Base-by-base conservation (phyloP, 768 basidiomycete genomes). In the Russula olivacea region DNA sequence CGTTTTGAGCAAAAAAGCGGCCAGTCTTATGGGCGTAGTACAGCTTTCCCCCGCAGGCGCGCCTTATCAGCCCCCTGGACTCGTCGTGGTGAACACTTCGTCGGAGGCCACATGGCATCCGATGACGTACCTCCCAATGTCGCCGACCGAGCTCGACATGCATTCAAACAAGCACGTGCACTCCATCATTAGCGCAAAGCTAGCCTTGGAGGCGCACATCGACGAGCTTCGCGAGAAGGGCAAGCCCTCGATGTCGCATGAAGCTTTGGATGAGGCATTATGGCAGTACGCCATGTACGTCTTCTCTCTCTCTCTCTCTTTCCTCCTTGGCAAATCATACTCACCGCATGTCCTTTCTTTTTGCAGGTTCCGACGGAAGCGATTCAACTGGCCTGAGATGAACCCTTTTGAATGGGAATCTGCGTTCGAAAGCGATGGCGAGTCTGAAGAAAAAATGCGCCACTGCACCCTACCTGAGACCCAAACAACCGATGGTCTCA, bases 111-210 rank as follows among this genome's bases (percentile, higher is more conserved):
- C 12, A 34, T 65, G 47, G 38, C 81, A 76, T 78, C 84, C 81
- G 8, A 74, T 78, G 28, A 82, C 80, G 7, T 87, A 86, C 71
- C 75, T 89, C 51, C 80, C 85, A 1, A 74, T 86, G 67, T 59
- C 77, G 0, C 78, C 87, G 25, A 69, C 72, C 3, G 87, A 88
- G 69, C 75, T 90, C 38, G 88, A 90, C 74, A 84, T 87, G 83
- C 85, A 89, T 68, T 79, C 83, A n/a, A 85, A 83, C 74, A 87
- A 84, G 73, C 79, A 85, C 69, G 73, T 89, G 54, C 85, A 90
- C 69, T 78, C 79, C 7, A 71, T 91, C 3, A 75, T 91, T 28
- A 82, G 82, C 34, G 86, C 83, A 69, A 82, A 83, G 68, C 76
- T 76, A 40, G 85, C 87, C 4, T 74, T 91, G 11, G 70, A 66